These are phyloP conservation scores for Erodium texanum DNA, from an alignment of 441 rosid genomes.

Conservation along the genomic window DNA sequence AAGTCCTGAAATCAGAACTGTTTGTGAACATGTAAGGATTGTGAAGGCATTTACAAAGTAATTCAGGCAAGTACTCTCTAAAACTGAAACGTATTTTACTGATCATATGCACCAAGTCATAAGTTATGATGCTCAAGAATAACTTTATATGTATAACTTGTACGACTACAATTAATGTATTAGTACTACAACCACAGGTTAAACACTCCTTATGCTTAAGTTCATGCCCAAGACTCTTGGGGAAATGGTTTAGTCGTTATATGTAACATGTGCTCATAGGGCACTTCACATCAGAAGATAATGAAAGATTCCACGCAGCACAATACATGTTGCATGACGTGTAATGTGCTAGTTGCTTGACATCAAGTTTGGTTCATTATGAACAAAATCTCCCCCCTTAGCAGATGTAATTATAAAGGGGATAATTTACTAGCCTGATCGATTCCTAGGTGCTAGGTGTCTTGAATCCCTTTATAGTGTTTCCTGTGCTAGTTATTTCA, in stretches of 20 bases:
- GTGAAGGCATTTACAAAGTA: neutral
- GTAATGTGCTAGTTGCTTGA: neutral
- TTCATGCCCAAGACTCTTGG: neutral
- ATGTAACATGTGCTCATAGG: neutral
- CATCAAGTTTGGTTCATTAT: neutral
- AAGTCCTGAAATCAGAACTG: neutral
- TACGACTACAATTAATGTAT: no score
- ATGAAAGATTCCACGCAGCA: neutral
- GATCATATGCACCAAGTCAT: neutral
- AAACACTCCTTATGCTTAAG: neutral
- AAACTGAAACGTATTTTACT: neutral
- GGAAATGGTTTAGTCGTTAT: neutral
- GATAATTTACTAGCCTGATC: neutral
- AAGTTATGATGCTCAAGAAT: neutral
- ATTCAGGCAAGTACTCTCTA: neutral
- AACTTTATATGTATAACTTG: no score
- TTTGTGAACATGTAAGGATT: neutral
- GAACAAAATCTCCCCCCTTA: neutral
- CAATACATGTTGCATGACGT: neutral
- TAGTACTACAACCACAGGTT: neutral
- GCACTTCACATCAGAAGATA: neutral
- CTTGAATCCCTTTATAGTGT: neutral
- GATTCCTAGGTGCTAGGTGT: neutral
- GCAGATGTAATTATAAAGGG: neutral
- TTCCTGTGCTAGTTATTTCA: neutral